phyloP scores from a whole-genome alignment of 352 stramenopile species.

The Elongisporangium senticosum region DNA sequence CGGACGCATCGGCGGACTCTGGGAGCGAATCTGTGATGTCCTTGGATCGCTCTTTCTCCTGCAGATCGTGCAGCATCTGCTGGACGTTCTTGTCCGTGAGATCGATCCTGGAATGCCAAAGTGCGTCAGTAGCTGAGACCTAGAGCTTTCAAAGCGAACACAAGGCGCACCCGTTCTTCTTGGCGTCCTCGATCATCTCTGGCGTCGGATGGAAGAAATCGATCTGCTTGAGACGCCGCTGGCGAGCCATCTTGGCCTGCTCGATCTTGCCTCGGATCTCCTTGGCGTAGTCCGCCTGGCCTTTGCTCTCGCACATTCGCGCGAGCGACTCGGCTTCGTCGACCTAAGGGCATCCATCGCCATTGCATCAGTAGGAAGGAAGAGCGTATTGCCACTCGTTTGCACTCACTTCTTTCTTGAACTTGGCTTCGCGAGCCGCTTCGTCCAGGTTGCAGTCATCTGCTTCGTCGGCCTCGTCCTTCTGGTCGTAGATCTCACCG shows the following conservation, averaged over 20 bases:
- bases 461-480: slow-evolving; percentile 2
- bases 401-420: slow-evolving; percentile 50
- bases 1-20: slow-evolving; percentile 10
- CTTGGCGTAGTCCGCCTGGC: slow-evolving; percentile 42
- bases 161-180: slow-evolving; percentile 56
- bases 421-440: slow-evolving; percentile 34
- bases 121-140: not conserved
- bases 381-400: slow-evolving; percentile 16
- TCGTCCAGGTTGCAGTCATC: slow-evolving; percentile 14
- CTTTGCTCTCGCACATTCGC: slow-evolving; percentile 64
- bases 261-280: slow-evolving; percentile 64
- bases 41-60: slow-evolving; percentile 58
- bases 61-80: slow-evolving; percentile 75
- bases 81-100: slow-evolving; percentile 66
- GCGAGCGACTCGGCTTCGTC: slow-evolving; percentile 61
- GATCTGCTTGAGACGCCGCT: slow-evolving; percentile 46
- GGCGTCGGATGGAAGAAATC: slow-evolving; percentile 74
- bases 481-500: slow-evolving; percentile 53
- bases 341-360: slow-evolving; percentile 27
- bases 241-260: slow-evolving; percentile 37
- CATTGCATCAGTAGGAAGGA: not conserved
- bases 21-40: slow-evolving; percentile 8
- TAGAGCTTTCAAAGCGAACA: not conserved
- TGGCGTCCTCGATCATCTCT: slow-evolving; percentile 75
- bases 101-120: slow-evolving; percentile 46